A percentile compares a stretch with the other conserved stretches of the same genome.
phyloP scores from a whole-genome alignment of 2,329 filamentous ascomycete genomes.

The Hypoxylon sp. region DNA sequence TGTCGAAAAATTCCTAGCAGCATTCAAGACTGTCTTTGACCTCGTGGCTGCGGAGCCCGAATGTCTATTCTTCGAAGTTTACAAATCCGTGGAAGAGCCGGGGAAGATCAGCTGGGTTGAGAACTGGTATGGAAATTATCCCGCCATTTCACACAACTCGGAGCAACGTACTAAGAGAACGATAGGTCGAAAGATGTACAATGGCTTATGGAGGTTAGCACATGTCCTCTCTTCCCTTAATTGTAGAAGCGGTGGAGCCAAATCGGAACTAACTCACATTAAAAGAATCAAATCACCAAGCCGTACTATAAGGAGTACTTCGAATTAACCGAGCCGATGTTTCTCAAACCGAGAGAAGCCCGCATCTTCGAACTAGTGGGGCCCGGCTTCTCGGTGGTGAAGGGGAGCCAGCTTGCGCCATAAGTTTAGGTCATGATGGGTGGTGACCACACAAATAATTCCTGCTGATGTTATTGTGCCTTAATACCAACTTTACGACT shows the following conservation, averaged over 20 bases:
- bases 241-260: neutral
- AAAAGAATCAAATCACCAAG: slow-evolving; percentile 57
- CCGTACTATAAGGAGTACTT: slow-evolving; percentile 60
- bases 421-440: slow-evolving; percentile 11
- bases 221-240: neutral
- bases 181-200: slow-evolving; percentile 50
- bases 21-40: slow-evolving; percentile 58
- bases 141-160: neutral
- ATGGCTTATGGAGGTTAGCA: slow-evolving; percentile 51
- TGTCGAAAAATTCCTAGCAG: slow-evolving; percentile 47
- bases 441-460: slow-evolving; percentile 3
- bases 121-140: slow-evolving; percentile 55
- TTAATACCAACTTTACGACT: slow-evolving; percentile 15
- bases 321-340: slow-evolving; percentile 57
- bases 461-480: slow-evolving; percentile 6
- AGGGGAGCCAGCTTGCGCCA: slow-evolving; percentile 36
- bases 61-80: slow-evolving; percentile 62
- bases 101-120: slow-evolving; percentile 59
- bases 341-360: slow-evolving; percentile 57
- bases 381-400: slow-evolving; percentile 48
- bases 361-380: slow-evolving; percentile 50
- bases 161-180: slow-evolving; percentile 14
- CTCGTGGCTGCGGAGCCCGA: slow-evolving; percentile 60
- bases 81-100: slow-evolving; percentile 55
- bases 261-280: slow-evolving; percentile 23